phyloP scores from a whole-genome alignment of 805 yeast species.

The Yarrowia yakushimensis region DNA sequence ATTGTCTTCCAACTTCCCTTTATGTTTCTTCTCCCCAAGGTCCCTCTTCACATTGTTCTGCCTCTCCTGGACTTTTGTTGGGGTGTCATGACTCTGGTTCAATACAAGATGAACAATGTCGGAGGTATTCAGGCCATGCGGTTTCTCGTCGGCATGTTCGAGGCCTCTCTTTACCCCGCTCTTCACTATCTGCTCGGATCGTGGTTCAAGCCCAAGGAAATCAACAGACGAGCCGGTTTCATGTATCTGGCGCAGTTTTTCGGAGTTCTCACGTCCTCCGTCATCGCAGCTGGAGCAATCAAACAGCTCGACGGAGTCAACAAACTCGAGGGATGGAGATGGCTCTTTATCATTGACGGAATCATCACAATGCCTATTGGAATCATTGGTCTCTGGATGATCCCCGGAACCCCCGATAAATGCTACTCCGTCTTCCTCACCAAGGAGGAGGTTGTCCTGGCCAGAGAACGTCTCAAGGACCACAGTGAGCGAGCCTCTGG shows the following conservation, averaged over 20 bases:
- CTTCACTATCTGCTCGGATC: slow-evolving; percentile 43
- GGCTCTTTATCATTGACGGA: slow-evolving; percentile 68
- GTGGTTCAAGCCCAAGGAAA: slow-evolving; percentile 54
- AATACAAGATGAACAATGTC: slow-evolving; percentile 49
- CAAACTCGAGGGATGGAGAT: slow-evolving; percentile 65
- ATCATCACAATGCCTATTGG: slow-evolving; percentile 55
- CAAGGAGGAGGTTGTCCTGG: slow-evolving; percentile 54
- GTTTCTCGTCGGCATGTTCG: slow-evolving; percentile 63
- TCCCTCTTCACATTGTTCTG: slow-evolving; percentile 51
- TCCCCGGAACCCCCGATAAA: slow-evolving; percentile 64
- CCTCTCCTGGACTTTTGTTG: slow-evolving; percentile 60
- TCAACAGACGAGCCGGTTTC: slow-evolving; percentile 56
- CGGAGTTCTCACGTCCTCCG: slow-evolving; percentile 59
- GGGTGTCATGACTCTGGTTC: slow-evolving; percentile 60
- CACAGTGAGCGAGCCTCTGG: slow-evolving; percentile 25
- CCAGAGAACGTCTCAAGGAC: slow-evolving; percentile 43
- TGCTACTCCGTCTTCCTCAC: slow-evolving; percentile 52
- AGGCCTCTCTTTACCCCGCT: slow-evolving; percentile 59
- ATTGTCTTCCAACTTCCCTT: slow-evolving; percentile 60
- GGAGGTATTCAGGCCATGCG: slow-evolving; percentile 56
- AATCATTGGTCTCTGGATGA: slow-evolving; percentile 48
- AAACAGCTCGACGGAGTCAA: slow-evolving; percentile 45
- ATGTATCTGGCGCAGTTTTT: slow-evolving; percentile 59
- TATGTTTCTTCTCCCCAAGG: slow-evolving; percentile 52
- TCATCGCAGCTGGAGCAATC: slow-evolving; percentile 56